Base-by-base conservation (phyloP, 2,329 filamentous ascomycete genomes). In the Aspergillus pseudonomiae region DNA sequence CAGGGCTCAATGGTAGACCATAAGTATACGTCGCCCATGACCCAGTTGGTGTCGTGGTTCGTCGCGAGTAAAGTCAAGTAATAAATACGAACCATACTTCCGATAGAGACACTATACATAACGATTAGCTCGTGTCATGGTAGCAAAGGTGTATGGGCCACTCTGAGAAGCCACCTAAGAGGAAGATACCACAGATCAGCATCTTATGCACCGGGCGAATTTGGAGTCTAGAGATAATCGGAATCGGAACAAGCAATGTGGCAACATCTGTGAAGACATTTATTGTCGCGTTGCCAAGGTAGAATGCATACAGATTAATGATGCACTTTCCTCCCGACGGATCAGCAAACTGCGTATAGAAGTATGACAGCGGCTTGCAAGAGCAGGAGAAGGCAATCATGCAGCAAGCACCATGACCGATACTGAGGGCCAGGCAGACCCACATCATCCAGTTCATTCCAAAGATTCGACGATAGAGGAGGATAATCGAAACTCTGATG, bases 401-500 rank as follows among this genome's bases (percentile, higher is more conserved):
- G 28, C 43, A 58, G 43, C 30, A 58, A 16, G 30, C 56, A 12
- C 24, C 39, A 6, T 32, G 21, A 6, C 56, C 41, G n/a, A 58
- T 24, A 21, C 30, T 43, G 14, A 24, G 32, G 1, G 39, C 14
- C 12, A 48, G 4, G 1, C 45, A 48, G 24, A 48, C 12, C 24
- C 45, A 48, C 45, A 28, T 48, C 12, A 26, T 14, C 45, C 45
- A 48, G 14, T 48, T 48, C 24, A 48, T 50, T 28, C 46, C 56
- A 28, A 58, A 58, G n/a, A 58, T 58, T 6, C 43, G 41, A 6
- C 56, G 56, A 39, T 58, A 58, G 26, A 58, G 39, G 32, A 58
- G 56, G 41, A 39, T 43, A 10, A 50, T 43, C 28, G 56, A 58
- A 14, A 58, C 16, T 48, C 50, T 58, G 43, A 58, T 58, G 1